These are phyloP conservation scores for Xerocomellus chrysenteron DNA, from an alignment of 768 basidiomycete genomes.

Conservation along the genomic window DNA sequence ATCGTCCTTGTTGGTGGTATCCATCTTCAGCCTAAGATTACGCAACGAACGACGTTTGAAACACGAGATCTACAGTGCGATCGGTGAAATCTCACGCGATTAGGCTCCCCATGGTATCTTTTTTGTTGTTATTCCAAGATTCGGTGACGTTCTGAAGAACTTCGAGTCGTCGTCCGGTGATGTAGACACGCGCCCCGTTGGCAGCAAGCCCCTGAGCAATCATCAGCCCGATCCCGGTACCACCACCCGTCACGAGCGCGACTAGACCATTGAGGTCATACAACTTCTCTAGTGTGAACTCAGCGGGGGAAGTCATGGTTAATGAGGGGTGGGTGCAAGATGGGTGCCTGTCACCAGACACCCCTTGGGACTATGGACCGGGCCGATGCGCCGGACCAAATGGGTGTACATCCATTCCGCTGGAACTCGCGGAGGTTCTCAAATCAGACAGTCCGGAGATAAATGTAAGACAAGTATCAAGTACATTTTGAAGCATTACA, in stretches of 20 bases:
- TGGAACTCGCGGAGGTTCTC: too few species aligned
- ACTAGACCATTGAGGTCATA: slow-evolving; percentile 59
- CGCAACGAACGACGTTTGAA: not conserved
- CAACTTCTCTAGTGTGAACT: slow-evolving; percentile 30
- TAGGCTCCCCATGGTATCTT: slow-evolving; percentile 44
- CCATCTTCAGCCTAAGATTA: slow-evolving; percentile 56
- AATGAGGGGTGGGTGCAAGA: not conserved
- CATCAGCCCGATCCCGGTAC: slow-evolving; percentile 59
- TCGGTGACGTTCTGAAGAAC: slow-evolving; percentile 59
- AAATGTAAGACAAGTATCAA: not conserved
- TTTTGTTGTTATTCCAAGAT: slow-evolving; percentile 42
- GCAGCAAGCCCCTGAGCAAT: slow-evolving; percentile 72
- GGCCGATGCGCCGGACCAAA: too few species aligned
- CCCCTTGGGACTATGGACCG: too few species aligned
- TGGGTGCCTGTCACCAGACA: not conserved
- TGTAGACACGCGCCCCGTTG: slow-evolving; percentile 80
- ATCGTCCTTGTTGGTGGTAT: slow-evolving; percentile 67
- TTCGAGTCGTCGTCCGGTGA: slow-evolving; percentile 66
- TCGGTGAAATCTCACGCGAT: slow-evolving; percentile 50
- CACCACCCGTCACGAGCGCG: slow-evolving; percentile 48
- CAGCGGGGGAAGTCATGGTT: slow-evolving; percentile 24
- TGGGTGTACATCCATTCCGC: too few species aligned
- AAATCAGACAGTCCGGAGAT: not conserved
- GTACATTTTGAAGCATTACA: slow-evolving; percentile 1
- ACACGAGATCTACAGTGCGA: not conserved